Conservation (phyloP, 345 rosid species). For the Sonneratia caseolaris region DNA sequence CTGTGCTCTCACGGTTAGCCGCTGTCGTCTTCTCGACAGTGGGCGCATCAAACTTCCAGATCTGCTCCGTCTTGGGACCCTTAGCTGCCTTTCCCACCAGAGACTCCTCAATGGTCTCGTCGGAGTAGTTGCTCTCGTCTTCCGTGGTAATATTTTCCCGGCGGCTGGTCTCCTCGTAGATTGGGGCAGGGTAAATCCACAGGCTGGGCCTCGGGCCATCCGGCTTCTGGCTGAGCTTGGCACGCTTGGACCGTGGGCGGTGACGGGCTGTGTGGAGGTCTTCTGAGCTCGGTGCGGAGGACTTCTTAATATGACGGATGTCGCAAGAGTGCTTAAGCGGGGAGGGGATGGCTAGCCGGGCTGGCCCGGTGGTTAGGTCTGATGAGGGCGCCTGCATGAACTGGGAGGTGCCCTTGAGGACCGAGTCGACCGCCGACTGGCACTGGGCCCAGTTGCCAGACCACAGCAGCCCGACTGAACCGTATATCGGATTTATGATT, state of each 20-base stretch:
- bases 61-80: not conserved
- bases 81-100: not conserved
- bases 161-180: slow-evolving; percentile 12
- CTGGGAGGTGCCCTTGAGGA: slow-evolving; percentile 9
- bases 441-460: slow-evolving; percentile 56
- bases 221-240: not conserved
- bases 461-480: slow-evolving; percentile 49
- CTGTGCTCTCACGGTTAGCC: not conserved
- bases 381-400: slow-evolving; percentile 4
- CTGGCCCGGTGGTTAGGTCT: not conserved
- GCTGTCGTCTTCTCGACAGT: not conserved
- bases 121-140: slow-evolving; percentile 11
- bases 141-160: slow-evolving; percentile 3
- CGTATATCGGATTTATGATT: slow-evolving; percentile 44
- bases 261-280: not conserved
- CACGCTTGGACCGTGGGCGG: slow-evolving; percentile 2
- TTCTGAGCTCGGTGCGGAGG: not conserved
- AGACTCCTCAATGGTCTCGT: slow-evolving; percentile 12
- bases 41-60: slow-evolving; percentile 8
- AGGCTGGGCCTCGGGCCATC: not conserved
- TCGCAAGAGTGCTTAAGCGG: slow-evolving; percentile 1
- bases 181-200: slow-evolving; percentile 9
- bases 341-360: not conserved
- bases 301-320: slow-evolving; percentile 9
- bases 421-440: slow-evolving; percentile 34